Conservation (phyloP, 805 yeast species). For the Starmerella vitae region DNA sequence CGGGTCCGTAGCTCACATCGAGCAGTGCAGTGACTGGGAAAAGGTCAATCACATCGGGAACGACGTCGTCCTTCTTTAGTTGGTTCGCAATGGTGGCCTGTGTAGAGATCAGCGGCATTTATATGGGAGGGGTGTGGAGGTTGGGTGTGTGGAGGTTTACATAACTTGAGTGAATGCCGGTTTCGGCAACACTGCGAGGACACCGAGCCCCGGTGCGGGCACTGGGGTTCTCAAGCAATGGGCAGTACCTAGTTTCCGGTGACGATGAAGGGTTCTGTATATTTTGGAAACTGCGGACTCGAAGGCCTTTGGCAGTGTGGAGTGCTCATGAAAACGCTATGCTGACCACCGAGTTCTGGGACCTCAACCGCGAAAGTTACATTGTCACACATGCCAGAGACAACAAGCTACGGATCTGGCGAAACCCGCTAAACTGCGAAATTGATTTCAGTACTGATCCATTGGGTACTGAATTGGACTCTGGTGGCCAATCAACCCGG, state of each 20-base stretch:
- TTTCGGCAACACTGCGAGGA: constrained; percentile 27
- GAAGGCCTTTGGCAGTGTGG: constrained; percentile 47
- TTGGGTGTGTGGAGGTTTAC: background rate
- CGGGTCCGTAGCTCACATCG: constrained; percentile 42
- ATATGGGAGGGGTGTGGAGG: background rate
- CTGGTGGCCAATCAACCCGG: constrained; percentile 20
- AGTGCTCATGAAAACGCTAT: constrained; percentile 43
- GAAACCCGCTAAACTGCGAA: constrained; percentile 25
- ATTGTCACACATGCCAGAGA: constrained; percentile 58
- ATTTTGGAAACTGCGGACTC: constrained; percentile 48
- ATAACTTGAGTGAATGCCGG: background rate
- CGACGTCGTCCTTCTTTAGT: constrained; percentile 31
- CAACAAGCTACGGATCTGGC: constrained; percentile 31
- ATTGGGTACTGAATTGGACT: constrained; percentile 17
- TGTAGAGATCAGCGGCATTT: constrained; percentile 26
- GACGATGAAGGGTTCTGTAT: constrained; percentile 52
- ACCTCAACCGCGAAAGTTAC: constrained; percentile 17
- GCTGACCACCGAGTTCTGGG: constrained; percentile 35
- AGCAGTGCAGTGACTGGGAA: constrained; percentile 31
- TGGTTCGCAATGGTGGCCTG: constrained; percentile 28
- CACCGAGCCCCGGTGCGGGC: constrained; percentile 27
- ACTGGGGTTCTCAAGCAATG: constrained; percentile 24
- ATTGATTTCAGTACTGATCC: constrained; percentile 25
- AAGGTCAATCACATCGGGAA: constrained; percentile 32
- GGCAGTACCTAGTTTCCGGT: constrained; percentile 35